Percentiles rank a stretch among this genome's conserved stretches.
Evolutionary conservation across 495 filamentous ascomycete species (phyloP).

Genomic region (Aspergillus indologenus): DNA sequence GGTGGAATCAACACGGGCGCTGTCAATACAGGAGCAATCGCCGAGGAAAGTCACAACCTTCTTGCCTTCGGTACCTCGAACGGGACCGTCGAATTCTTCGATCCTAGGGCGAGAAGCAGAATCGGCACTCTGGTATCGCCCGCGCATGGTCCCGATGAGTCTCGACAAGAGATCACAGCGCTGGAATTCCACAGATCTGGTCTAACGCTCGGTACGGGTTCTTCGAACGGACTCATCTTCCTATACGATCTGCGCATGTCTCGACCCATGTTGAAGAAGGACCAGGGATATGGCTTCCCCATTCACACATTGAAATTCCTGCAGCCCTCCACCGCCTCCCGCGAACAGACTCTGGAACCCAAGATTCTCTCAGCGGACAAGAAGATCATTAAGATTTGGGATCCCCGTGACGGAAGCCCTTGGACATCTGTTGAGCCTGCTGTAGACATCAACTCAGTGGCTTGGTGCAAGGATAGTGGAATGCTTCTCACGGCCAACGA

Average conservation of each 20-base stretch:
- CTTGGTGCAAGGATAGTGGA: constrained; percentile 79
- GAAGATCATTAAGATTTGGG: constrained; percentile 96
- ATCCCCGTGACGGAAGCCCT: constrained; percentile 70
- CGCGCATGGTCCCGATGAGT: constrained; percentile 40
- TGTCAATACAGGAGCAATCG: constrained; percentile 87
- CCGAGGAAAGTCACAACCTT: constrained; percentile 86
- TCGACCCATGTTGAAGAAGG: constrained; percentile 78
- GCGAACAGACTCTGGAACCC: constrained; percentile 61
- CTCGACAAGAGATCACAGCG: constrained; percentile 76
- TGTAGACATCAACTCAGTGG: constrained; percentile 90
- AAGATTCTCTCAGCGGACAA: constrained; percentile 93
- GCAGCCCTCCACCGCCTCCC: constrained; percentile 62
- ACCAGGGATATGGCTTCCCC: constrained; percentile 94
- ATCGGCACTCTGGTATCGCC: constrained; percentile 68
- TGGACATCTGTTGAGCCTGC: constrained; percentile 96
- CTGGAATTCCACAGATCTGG: constrained; percentile 84
- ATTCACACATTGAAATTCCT: constrained; percentile 89
- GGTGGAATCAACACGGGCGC: constrained; percentile 76
- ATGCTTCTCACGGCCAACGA: constrained; percentile 97
- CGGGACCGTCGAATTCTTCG: constrained; percentile 97
- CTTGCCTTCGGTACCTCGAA: constrained; percentile 92
- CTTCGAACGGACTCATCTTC: constrained; percentile 81
- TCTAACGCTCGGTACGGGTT: constrained; percentile 82
- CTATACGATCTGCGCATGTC: constrained; percentile 92
- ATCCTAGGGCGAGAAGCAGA: constrained; percentile 74